Percentiles rank a stretch among this genome's conserved stretches.
phyloP scores from a whole-genome alignment of 2,329 filamentous ascomycete species.

The Penicillium sp. region DNA sequence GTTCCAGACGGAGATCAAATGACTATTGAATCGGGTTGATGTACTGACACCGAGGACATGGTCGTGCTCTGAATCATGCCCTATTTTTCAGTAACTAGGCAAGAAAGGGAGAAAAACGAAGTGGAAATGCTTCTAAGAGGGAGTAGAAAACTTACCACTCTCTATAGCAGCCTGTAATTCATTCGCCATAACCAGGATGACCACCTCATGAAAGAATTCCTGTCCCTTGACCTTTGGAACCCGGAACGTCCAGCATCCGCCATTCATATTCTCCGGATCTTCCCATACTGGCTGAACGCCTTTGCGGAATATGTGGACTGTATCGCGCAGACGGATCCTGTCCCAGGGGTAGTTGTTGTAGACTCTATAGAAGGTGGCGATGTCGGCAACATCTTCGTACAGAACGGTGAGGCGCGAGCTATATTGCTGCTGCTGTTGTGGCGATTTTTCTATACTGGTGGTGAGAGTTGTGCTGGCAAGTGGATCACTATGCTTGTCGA shows the following conservation, averaged over 20 bases:
- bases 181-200: constrained; percentile 33
- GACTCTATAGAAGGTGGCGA: constrained; percentile 67
- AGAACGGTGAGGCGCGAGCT: constrained; percentile 29
- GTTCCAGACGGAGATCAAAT: constrained; percentile 90
- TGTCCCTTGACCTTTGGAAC: constrained; percentile 69
- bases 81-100: background rate
- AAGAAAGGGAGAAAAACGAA: constrained; percentile 15
- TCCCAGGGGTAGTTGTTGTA: constrained; percentile 76
- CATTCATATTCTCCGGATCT: constrained; percentile 78
- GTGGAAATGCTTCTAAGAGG: too few relatives aligned
- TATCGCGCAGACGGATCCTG: constrained; percentile 71
- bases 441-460: constrained; percentile 12
- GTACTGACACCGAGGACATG: constrained; percentile 83
- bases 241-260: constrained; percentile 89
- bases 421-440: constrained; percentile 7
- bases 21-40: constrained; percentile 81
- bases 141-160: constrained; percentile 58
- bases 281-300: constrained; percentile 77
- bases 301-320: constrained; percentile 73
- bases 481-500: constrained; percentile 38
- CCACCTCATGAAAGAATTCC: constrained; percentile 40
- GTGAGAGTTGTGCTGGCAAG: background rate
- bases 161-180: constrained; percentile 64
- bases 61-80: constrained; percentile 61
- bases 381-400: constrained; percentile 39